Evolutionary conservation across 768 basidiomycete species (phyloP).

Genomic region (Postia placenta): DNA sequence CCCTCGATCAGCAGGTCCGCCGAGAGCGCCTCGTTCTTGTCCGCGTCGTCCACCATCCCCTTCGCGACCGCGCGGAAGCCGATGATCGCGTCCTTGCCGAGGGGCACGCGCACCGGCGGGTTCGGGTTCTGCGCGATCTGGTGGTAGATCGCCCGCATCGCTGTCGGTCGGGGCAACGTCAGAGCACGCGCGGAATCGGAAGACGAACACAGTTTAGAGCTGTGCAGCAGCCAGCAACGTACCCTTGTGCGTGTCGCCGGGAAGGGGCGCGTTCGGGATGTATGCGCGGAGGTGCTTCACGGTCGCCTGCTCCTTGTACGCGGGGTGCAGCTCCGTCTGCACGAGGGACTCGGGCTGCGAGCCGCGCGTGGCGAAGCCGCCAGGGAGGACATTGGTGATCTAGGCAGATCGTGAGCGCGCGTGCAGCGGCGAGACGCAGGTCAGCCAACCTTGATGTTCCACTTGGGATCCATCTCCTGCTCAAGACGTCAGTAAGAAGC

Average conservation of each 20-base stretch:
- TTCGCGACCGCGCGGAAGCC: neutral
- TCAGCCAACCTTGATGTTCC: constrained; percentile 29
- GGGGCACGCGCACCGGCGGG: neutral
- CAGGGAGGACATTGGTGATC: constrained; percentile 5
- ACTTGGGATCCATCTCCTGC: constrained; percentile 28
- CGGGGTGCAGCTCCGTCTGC: constrained; percentile 1
- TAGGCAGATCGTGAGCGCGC: neutral
- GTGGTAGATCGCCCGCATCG: neutral
- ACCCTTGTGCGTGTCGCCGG: constrained; percentile 1
- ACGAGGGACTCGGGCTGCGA: constrained; percentile 1
- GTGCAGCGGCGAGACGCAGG: neutral
- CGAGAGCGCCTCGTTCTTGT: neutral
- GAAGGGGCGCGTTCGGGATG: neutral
- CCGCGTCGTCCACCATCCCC: neutral
- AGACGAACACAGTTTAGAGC: neutral
- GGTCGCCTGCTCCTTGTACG: constrained; percentile 4
- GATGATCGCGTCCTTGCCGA: constrained; percentile 1
- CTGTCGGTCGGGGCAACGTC: too few relatives aligned
- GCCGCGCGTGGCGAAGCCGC: constrained; percentile 5
- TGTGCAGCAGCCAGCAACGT: neutral
- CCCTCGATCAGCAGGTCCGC: neutral
- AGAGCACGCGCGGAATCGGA: too few relatives aligned
- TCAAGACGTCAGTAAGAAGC: constrained; percentile 18
- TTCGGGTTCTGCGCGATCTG: neutral
- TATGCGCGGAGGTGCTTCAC: neutral